Base-by-base conservation (phyloP, 345 rosid genomes). In the Mercurialis annua region DNA sequence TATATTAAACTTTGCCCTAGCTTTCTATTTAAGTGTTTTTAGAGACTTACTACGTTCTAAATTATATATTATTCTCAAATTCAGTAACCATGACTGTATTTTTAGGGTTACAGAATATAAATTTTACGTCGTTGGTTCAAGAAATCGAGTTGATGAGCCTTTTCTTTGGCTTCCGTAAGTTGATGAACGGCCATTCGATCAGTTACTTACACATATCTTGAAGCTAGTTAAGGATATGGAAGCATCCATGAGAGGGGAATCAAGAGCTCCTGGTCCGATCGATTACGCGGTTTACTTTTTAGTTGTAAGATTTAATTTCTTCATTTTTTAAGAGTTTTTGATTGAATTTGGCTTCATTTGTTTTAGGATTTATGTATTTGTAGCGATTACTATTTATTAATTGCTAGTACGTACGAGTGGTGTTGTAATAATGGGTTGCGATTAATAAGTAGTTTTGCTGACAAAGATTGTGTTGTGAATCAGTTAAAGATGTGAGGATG, bases 221-320 rank as follows among this genome's bases (percentile, higher is more conserved):
- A 62, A 44, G 57, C 42, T 51, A 42, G 30, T 33, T 63, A 64
- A 69, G 53, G 42, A 14, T 8, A 6, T 29, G 38, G 51, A 55
- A 10, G 23, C n/a, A 44, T 76, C 52, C 69, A 64, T 74, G 66
- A 29, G 69, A 70, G 85, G 80, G 84, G 85, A 84, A 84, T 81
- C 80, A 64, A 80, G 88, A 76, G 18, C 57, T 78, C 64, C 77
- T 82, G 88, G 88, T 84, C 88, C 88, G 88, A 84, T 10, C 11
- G 0, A 5, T 43, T 17, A 40, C 6, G 52, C 40, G 31, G 0
- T 64, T n/a, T 36, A 44, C 63, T 18, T 24, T 20, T 21, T 30
- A 14, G 29, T 23, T 46, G 36, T 30, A 29, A n/a, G 26, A 64
- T 48, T 31, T n/a, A n/a, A n/a, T n/a, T 6, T 26, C 55, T 46